A percentile compares a stretch with the other conserved stretches of the same genome.
These are phyloP conservation scores for Melanogaster broomeanus DNA, from an alignment of 768 basidiomycete genomes.

Conservation along the genomic window DNA sequence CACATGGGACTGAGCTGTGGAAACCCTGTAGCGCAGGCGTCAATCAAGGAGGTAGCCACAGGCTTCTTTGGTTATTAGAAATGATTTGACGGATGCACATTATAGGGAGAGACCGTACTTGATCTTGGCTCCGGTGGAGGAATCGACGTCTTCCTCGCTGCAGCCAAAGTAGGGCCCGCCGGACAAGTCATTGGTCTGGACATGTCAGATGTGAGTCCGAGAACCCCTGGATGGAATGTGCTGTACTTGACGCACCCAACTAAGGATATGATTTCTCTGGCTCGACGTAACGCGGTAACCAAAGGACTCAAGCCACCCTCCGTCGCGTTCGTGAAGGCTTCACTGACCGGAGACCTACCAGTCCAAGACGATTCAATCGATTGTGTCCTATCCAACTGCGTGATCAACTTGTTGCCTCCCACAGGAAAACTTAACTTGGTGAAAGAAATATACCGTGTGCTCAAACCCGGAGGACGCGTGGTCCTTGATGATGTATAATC, in stretches of 20 bases:
- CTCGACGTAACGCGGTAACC: conserved; percentile 45
- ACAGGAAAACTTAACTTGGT: conserved; percentile 44
- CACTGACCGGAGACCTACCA: conserved; percentile 46
- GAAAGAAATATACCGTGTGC: conserved; percentile 48
- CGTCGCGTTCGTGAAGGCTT: conserved; percentile 48
- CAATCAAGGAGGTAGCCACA: conserved; percentile 42
- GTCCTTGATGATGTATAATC: conserved; percentile 50
- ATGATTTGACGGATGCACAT: neutral
- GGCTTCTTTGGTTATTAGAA: neutral
- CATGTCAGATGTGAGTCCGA: conserved; percentile 42
- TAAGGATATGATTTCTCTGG: conserved; percentile 53
- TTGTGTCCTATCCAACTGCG: conserved; percentile 60
- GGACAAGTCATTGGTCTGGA: conserved; percentile 60
- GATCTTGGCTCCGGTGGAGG: conserved; percentile 62
- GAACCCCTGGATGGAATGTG: neutral
- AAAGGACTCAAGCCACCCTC: conserved; percentile 47
- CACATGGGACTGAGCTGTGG: conserved; percentile 57
- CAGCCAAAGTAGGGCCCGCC: conserved; percentile 45
- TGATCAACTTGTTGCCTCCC: conserved; percentile 49
- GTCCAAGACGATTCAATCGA: conserved; percentile 50
- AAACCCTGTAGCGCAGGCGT: conserved; percentile 49
- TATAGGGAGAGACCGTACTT: conserved; percentile 55
- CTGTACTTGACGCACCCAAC: neutral
- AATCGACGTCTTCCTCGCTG: conserved; percentile 56
- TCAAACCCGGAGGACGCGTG: conserved; percentile 60